These are phyloP conservation scores for Debaryomyces tyrocola DNA, from an alignment of 805 yeast species.

Conservation along the genomic window DNA sequence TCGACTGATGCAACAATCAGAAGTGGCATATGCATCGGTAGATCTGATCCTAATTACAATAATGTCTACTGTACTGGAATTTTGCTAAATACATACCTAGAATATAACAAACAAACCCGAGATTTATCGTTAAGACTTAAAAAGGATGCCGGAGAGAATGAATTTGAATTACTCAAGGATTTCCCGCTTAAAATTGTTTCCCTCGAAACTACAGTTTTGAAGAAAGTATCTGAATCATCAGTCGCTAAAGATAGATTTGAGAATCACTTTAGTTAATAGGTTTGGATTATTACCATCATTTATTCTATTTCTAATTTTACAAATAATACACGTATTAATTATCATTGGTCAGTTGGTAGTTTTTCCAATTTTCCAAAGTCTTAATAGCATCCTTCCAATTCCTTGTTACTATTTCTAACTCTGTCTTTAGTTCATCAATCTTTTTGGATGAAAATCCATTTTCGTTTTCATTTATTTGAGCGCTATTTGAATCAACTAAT, in stretches of 20 bases:
- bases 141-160: slow-evolving; percentile 7
- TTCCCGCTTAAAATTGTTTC: slow-evolving; percentile 30
- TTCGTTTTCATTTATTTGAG: slow-evolving; percentile 8
- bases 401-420: slow-evolving; percentile 28
- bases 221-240: slow-evolving; percentile 7
- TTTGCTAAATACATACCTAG: slow-evolving; percentile 27
- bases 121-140: slow-evolving; percentile 17
- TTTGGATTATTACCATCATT: not conserved
- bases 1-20: not conserved
- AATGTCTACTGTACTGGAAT: slow-evolving; percentile 30
- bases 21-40: slow-evolving; percentile 10
- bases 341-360: slow-evolving; percentile 6
- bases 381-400: slow-evolving; percentile 42
- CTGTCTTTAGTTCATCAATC: slow-evolving; percentile 26
- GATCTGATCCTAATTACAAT: slow-evolving; percentile 14
- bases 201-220: slow-evolving; percentile 31
- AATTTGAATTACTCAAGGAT: slow-evolving; percentile 23
- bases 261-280: not conserved
- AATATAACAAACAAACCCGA: slow-evolving; percentile 10
- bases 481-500: slow-evolving; percentile 6
- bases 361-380: slow-evolving; percentile 41
- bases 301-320: not conserved
- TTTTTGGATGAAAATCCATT: slow-evolving; percentile 9
- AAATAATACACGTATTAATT: not conserved
- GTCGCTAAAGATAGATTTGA: not conserved